These are phyloP conservation scores for Podila epigama DNA, from an alignment of 192 early-diverging fungal genomes.

Conservation along the genomic window DNA sequence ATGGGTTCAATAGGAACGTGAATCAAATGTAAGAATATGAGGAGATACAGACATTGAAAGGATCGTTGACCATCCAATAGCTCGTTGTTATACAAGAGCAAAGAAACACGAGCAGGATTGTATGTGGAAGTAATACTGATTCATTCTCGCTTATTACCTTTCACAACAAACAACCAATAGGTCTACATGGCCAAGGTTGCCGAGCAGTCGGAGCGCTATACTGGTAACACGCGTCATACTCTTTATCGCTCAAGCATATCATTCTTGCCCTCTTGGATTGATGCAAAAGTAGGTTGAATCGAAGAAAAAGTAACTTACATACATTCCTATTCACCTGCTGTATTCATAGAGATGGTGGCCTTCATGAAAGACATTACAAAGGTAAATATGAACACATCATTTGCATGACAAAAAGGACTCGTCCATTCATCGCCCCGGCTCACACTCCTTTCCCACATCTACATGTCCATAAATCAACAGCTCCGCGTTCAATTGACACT, in stretches of 20 bases:
- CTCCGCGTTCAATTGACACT: constrained; percentile 87
- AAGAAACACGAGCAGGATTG: too few species aligned
- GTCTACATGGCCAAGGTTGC: constrained; percentile 99
- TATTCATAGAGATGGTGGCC: constrained; percentile 41
- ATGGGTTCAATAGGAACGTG: too few species aligned
- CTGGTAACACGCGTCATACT: too few species aligned
- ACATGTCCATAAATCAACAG: constrained; percentile 28
- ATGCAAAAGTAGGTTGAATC: neutral
- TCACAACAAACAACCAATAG: constrained; percentile 81
- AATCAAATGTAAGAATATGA: too few species aligned
- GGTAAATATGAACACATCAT: constrained; percentile 35
- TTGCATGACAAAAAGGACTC: constrained; percentile 77
- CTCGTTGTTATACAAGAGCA: too few species aligned
- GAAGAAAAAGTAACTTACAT: neutral
- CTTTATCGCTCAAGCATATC: too few species aligned
- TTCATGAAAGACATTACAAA: constrained; percentile 57
- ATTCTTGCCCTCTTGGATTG: neutral
- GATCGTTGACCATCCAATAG: too few species aligned
- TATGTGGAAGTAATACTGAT: too few species aligned
- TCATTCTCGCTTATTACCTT: too few species aligned
- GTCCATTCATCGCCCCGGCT: constrained; percentile 86
- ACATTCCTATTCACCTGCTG: neutral
- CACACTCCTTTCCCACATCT: neutral
- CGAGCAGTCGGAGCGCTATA: constrained; percentile 96
- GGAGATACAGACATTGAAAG: too few species aligned